Base-by-base conservation (phyloP, 306 rosid genomes). In the Begonia masoniana region DNA sequence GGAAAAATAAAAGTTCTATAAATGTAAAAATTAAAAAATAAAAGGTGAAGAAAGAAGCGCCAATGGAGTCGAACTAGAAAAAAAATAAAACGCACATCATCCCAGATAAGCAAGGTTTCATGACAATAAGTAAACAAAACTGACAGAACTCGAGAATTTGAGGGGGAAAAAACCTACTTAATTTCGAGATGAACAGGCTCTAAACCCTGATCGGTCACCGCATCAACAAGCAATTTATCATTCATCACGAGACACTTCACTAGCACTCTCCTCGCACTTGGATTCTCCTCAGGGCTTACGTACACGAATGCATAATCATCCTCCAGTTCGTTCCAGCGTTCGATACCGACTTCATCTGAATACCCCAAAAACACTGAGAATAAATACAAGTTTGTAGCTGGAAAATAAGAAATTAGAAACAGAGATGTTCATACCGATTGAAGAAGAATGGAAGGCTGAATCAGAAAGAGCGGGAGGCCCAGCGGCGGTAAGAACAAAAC, bases 261-360 rank as follows among this genome's bases (percentile, higher is more conserved):
- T 52, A 86, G 46, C 43, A 91, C 81, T 64, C 85, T 86, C 78
- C 80, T 71, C 55, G 64, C 65, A 26, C 81, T 72, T 46, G 68
- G 63, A 52, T 51, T 71, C 63, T 68, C 83, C 21, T 83, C 99
- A 8, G 81, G 79, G 62, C 75, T 77, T 1, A 52, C 13, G 52
- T 91, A 91, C 23, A 91, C 78, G 52, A 81, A 91, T 1, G 94
- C 94, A 53, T 86, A 91, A 68, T 91, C 95, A 9, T 78, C 91
- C 7, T 73, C 80, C 4, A 77, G 64, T 52, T 81, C 96, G 67
- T 91, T 83, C 99, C 99, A 91, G 6, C 67, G 67, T 24, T 91
- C 96, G 49, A 69, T 43, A 45, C 93, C 64, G 6, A 83, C 94
- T 70, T 91, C 99, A 10, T 86, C 99, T 81, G 49, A 76, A 62